Evolutionary conservation across 129 eudicot species (phyloP).

Genomic region (Flaveria sonorensis): DNA sequence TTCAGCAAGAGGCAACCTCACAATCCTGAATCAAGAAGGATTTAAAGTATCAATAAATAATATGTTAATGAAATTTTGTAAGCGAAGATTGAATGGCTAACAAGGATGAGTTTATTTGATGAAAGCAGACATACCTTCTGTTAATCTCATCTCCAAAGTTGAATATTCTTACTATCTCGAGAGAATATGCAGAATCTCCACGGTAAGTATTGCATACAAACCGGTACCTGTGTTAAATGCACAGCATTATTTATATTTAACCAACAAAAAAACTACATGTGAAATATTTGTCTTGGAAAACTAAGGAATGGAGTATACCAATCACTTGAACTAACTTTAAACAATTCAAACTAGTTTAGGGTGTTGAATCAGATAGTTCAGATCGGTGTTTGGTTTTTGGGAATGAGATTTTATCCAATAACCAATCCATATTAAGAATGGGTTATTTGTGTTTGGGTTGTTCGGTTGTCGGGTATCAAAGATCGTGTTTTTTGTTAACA

Average conservation of each 20-base stretch:
- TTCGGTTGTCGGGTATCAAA: too few species aligned
- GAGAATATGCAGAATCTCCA: slow-evolving; percentile 62
- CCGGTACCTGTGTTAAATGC: slow-evolving; percentile 62
- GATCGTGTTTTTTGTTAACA: too few species aligned
- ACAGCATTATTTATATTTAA: slow-evolving; percentile 2
- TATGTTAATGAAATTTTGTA: background rate
- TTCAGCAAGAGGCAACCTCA: slow-evolving; percentile 58
- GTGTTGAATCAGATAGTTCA: background rate
- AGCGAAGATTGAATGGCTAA: background rate
- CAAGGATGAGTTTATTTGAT: slow-evolving; percentile 4
- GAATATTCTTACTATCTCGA: slow-evolving; percentile 78
- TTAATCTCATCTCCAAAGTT: slow-evolving; percentile 76
- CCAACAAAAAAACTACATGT: background rate
- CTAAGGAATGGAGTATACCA: too few species aligned
- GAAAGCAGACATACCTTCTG: slow-evolving; percentile 57
- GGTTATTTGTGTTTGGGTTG: too few species aligned
- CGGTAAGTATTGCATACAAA: slow-evolving; percentile 75
- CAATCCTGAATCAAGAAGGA: slow-evolving; percentile 54
- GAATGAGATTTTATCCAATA: too few species aligned
- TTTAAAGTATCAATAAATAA: background rate
- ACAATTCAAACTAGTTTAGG: background rate
- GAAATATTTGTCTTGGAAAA: background rate
- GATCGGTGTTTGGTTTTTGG: too few species aligned
- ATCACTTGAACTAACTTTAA: background rate
- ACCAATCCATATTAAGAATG: too few species aligned